Evolutionary conservation across 768 basidiomycete genomes (phyloP), one percentile per base, ranked within the genome.

Genomic region (Leucocoprinus leucothites): DNA sequence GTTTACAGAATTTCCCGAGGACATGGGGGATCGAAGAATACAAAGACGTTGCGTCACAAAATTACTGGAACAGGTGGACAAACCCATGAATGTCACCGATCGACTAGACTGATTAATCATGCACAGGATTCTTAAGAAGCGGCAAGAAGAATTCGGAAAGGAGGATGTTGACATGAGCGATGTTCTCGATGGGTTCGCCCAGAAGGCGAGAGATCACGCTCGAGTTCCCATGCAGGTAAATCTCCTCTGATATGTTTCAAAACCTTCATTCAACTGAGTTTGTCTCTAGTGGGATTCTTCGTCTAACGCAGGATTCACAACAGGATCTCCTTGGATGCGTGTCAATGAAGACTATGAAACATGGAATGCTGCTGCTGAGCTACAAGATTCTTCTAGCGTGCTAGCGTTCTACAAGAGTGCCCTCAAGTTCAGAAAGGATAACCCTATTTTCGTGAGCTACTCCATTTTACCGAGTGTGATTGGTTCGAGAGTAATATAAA

Each of bases 11-110:
- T 54, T 81, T 85, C 58, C 83, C 85, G 16, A 63, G 73, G 46
- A 62, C 68, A 14, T 91, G 87, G 87, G 80, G 79, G 0, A 74
- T 87, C 21, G 84, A 87, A 53, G 85, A 87, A 61, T 91, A 89
- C 67, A 84, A 84, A 62, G 89, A 89, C 51, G 77, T 86, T 38
- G 82, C 82, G 34, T 74, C 82, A 3, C 74, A 77, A 58, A 86
- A 84, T 61, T 83, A 78, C 60, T 86, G 80, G 74, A 70, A 76
- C 2, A 63, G 73, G 86, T 83, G 48, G 36, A 79, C 19, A 28
- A 14, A 48, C 28, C 21, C 41, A 21, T 25, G 46, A n/a, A 18
- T 18, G 57, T 36, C 19, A 21, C 6, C 9, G 21, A 19, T 8
- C 47, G 22, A 21, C 50, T 36, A 18, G 42, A 35, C 24, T 24